phyloP scores from a whole-genome alignment of 805 yeast species.

The Starmerella vitae region DNA sequence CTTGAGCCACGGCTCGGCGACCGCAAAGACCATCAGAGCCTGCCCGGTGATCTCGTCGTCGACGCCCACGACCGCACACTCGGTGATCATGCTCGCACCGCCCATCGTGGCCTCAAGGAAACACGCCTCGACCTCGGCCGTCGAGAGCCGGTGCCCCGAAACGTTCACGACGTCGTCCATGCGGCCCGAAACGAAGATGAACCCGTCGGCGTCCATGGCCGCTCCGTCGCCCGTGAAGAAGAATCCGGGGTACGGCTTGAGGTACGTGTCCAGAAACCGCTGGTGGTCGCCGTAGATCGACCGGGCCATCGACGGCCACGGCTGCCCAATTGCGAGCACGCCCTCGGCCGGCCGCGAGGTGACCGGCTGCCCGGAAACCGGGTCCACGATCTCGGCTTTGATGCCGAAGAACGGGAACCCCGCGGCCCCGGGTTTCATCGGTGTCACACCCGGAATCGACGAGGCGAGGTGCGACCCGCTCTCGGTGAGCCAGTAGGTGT shows the following conservation, averaged over 20 bases:
- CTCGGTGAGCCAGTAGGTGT: conserved; percentile 99
- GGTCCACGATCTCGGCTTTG: conserved; percentile 81
- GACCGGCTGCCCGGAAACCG: conserved; percentile 76
- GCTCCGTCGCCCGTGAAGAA: conserved; percentile 99
- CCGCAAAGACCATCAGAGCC: conserved; percentile 88
- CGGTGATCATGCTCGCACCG: conserved; percentile 69
- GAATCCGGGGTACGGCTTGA: conserved; percentile 82
- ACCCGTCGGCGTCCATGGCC: conserved; percentile 91
- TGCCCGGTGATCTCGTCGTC: conserved; percentile 94
- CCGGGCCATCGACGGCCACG: conserved; percentile 99
- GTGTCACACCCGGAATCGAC: conserved; percentile 86
- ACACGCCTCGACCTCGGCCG: conserved; percentile 95
- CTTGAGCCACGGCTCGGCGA: conserved; percentile 43
- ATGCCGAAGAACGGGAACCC: conserved; percentile 94
- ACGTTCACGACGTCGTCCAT: conserved; percentile 98
- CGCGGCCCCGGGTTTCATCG: conserved; percentile 95
- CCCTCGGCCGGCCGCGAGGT: conserved; percentile 88
- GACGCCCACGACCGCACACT: conserved; percentile 93
- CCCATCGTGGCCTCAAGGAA: conserved; percentile 33
- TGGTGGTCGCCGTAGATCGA: conserved; percentile 81
- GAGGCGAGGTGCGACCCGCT: conserved; percentile 92
- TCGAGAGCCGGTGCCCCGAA: conserved; percentile 94
- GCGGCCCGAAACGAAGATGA: conserved; percentile 95
- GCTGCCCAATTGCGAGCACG: conserved; percentile 72
- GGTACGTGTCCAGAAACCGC: conserved; percentile 80